Percentiles rank a stretch among this genome's conserved stretches.
Conservation (phyloP, 2,329 filamentous ascomycete species). For the Fusarium cicatricum region DNA sequence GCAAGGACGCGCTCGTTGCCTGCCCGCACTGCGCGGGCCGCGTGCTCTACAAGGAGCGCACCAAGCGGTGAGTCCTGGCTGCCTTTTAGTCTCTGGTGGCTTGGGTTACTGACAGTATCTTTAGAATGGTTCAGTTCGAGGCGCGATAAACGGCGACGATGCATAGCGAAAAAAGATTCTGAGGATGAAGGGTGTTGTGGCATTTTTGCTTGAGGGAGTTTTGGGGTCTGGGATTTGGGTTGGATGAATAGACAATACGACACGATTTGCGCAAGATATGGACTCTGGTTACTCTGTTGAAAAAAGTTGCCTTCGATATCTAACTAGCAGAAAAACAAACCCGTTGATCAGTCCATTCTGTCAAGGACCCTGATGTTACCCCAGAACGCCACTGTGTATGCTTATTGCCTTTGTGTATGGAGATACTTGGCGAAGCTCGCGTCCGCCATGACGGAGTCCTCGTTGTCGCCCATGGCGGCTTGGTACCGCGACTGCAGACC, state of each 20-base stretch:
- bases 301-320: constrained; percentile 37
- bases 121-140: constrained; percentile 98
- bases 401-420: constrained; percentile 52
- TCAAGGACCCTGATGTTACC: constrained; percentile 20
- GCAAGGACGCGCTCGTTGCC: constrained; percentile 59
- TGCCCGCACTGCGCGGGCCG: constrained; percentile 80
- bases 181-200: constrained; percentile 19
- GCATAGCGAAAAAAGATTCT: constrained; percentile 14
- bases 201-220: constrained; percentile 40
- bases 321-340: constrained; percentile 30
- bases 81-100: not conserved
- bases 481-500: constrained; percentile 80
- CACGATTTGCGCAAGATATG: constrained; percentile 16
- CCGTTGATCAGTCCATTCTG: constrained; percentile 18
- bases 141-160: constrained; percentile 66
- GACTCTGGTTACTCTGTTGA: constrained; percentile 17
- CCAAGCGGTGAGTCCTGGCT: constrained; percentile 78
- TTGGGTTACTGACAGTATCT: not conserved
- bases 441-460: constrained; percentile 59
- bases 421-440: constrained; percentile 71
- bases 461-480: constrained; percentile 71
- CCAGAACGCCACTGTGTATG: constrained; percentile 37
- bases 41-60: constrained; percentile 97
- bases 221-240: constrained; percentile 33
- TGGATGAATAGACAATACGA: constrained; percentile 32